Evolutionary conservation across 2,329 filamentous ascomycete genomes (phyloP), one percentile per base, ranked within the genome.

Genomic region (Zopfia rhizophila): DNA sequence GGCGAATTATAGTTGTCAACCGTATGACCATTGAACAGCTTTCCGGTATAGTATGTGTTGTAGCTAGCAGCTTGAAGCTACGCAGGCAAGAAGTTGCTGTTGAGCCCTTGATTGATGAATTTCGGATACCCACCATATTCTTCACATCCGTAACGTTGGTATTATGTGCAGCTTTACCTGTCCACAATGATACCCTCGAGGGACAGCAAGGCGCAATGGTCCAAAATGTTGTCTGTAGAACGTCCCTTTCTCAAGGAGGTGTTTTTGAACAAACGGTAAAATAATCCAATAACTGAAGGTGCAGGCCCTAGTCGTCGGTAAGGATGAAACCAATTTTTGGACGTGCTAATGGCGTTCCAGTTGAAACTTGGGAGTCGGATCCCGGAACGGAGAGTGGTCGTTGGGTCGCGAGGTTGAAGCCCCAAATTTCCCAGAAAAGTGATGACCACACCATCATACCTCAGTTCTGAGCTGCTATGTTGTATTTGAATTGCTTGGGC

Each of bases 41-140:
- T 90, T 16, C 85, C 87, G 0, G 81, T 82, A 56, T 89, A 89
- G 61, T 87, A 89, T 0, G 86, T 88, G 53, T 82, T 81, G 62
- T 89, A 89, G 0, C 85, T 86, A 0, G 80, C 81, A 4, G 79
- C 66, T 51, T 88, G 83, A 10, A 90, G 69, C 85, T 86, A 90
- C 0, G 89, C 60, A 0, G 86, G 86, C 0, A 89, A 75, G 49
- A 85, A 89, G 32, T 85, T 80, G 1, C 84, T 78, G 46, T 89
- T 87, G 47, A 83, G 76, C 1, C 86, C 85, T 41, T 85, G 75
- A 3, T 72, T 71, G 12, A 88, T 70, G 44, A 89, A 86, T 58
- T 88, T 88, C 2, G 82, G 81, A 55, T 85, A 89, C 4, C 81
- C 80, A 14, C 80, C 77, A 69, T 25, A 10, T 12, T 12, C 14